Conservation (phyloP, 208 protist species). For the Porcisia hertigi region DNA sequence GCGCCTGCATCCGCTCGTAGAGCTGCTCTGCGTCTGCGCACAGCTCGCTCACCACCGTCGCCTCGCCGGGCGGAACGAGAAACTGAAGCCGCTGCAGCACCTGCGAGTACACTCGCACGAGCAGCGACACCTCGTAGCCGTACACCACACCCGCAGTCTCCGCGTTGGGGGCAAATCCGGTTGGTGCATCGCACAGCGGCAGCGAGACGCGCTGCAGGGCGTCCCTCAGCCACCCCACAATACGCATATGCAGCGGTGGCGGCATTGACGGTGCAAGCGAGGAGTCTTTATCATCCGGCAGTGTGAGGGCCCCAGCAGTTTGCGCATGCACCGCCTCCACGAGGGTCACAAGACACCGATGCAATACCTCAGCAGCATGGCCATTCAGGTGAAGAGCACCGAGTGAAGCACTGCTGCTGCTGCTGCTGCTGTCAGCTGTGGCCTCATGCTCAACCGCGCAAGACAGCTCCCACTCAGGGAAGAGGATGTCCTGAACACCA, state of each 20-base stretch:
- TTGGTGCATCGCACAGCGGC: not conserved
- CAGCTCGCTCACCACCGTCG: not conserved
- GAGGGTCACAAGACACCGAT: constrained; percentile 19
- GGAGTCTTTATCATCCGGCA: not conserved
- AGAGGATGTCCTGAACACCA: constrained; percentile 10
- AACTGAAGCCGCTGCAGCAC: constrained; percentile 12
- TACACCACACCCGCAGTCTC: constrained; percentile 13
- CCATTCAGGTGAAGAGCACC: constrained; percentile 9
- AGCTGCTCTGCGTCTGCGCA: constrained; percentile 4
- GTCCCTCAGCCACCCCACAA: constrained; percentile 15
- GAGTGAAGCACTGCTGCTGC: not conserved
- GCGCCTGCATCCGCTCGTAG: constrained; percentile 2
- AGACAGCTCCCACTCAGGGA: not conserved
- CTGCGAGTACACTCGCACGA: constrained; percentile 22
- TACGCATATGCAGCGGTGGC: constrained; percentile 8
- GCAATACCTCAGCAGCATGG: constrained; percentile 24
- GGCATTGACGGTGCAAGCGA: not conserved
- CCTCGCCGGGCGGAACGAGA: not conserved
- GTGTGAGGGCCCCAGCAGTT: not conserved
- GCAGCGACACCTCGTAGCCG: constrained; percentile 27
- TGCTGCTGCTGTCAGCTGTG: no score
- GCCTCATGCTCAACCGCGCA: no score
- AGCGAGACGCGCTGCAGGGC: constrained; percentile 2
- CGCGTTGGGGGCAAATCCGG: not conserved
- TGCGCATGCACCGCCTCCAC: constrained; percentile 12